A percentile compares a stretch with the other conserved stretches of the same genome.
Conservation (phyloP, 2,329 filamentous ascomycete genomes). For the Monilinia polystroma region DNA sequence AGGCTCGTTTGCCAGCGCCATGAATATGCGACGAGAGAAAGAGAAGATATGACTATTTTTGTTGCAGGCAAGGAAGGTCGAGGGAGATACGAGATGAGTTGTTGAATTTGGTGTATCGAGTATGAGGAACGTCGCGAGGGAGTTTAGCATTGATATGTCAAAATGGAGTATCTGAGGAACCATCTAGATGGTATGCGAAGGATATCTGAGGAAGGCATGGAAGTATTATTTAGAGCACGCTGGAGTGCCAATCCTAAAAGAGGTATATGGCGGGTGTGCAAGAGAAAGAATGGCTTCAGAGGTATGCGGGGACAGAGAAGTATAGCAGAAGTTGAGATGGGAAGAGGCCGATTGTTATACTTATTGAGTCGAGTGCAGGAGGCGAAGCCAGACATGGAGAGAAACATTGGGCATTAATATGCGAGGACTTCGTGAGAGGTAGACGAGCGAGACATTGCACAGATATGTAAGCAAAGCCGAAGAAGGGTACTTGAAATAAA, state of each 20-base stretch:
- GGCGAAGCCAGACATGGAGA: background rate
- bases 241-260: background rate
- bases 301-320: background rate
- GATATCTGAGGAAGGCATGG: background rate
- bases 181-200: background rate
- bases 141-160: background rate
- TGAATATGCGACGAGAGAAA: background rate
- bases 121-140: background rate
- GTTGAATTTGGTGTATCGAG: background rate
- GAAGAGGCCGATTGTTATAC: background rate
- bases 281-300: background rate
- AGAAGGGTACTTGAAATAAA: background rate
- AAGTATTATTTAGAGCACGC: background rate
- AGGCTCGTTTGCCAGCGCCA: background rate
- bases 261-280: background rate
- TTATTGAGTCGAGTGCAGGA: background rate
- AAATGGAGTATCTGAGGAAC: background rate
- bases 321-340: background rate
- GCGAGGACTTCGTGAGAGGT: too few species aligned
- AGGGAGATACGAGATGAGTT: background rate
- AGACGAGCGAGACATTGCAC: background rate
- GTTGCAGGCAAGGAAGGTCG: background rate
- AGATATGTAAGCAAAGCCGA: background rate
- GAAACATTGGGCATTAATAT: background rate
- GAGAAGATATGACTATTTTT: background rate